Evolutionary conservation across 208 protist genomes (phyloP), one percentile per base, ranked within the genome.

Genomic region (Trypanosoma rangeli): DNA sequence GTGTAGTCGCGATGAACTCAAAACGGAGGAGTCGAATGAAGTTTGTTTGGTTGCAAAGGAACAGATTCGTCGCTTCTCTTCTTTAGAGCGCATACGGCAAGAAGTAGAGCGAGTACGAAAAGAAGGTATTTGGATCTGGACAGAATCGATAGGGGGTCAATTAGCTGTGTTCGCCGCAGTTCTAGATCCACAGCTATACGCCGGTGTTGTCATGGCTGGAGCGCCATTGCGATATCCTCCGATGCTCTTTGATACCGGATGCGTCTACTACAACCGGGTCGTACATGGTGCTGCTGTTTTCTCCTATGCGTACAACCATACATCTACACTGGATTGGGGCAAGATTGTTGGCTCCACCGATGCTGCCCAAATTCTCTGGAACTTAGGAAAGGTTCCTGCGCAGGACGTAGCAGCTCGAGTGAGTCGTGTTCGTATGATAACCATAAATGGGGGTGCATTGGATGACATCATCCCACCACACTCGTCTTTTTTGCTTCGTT

Each of bases 61-160:
- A 26, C 24, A 80, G 13, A 71, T 80, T 59, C 53, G 39, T 64
- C 49, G 58, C 31, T 69, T 79, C 67, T 63, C 65, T 22, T 64
- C 66, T 73, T 13, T 54, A 35, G 66, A 71, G 35, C 59, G 81
- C 76, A 22, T 77, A 79, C 63, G 64, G 53, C 33, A 80, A 85
- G 76, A 90, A 89, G 39, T 74, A 33, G 9, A 62, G 28, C 35
- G 15, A 0, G 73, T 89, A 9, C 84, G 75, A 16, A 50, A 57
- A 12, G 86, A 94, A 70, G 89, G 89, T 4, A 67, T 94, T 33
- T 94, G 89, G 86, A 50, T 92, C 0, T 92, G 85, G 85, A 80
- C 79, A 5, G 89, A 92, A 69, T 94, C 89, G 0, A 62, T 92
- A 0, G 89, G 89, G 26, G 86, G 89, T n/a, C 73, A 80, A 29